Base-by-base conservation (phyloP, 345 rosid species). In the Hypericum androsaemum region DNA sequence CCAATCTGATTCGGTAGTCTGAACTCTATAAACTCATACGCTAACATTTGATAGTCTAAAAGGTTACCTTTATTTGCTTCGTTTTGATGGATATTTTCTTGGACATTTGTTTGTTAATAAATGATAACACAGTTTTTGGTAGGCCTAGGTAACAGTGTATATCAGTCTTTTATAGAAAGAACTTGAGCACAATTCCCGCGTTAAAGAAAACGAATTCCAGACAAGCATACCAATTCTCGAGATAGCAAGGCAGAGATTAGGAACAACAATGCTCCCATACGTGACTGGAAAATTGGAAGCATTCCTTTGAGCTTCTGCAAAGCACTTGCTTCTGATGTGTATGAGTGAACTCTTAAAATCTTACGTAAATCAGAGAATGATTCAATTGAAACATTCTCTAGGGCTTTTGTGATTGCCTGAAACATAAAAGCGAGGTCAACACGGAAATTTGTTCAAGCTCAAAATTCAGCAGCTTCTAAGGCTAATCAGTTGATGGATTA, bases 211-310 rank as follows among this genome's bases (percentile, higher is more conserved):
- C 45, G 43, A 43, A 0, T 49, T 53, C 28, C n/a, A 39, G 44
- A n/a, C 39, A 65, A 53, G 46, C 85, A 63, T 85, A 92, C 99
- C 95, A 94, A 74, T 85, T 90, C 97, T 58, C 92, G 84, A 62
- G 99, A 88, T 50, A 94, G 86, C 55, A 94, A 72, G 12, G 97
- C 94, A 43, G 99, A 94, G 65, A 94, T 77, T 52, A 94, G 95
- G 77, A 94, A 88, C 12, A 88, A 78, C 71, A 88, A 61, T 13
- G 95, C 95, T 49, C 99, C 99, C 99, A 83, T 82, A 43, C 92
- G 89, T 66, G 95, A 88, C 68, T 74, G 85, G 69, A 85, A 88
- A 63, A 77, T 70, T 45, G 92, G 84, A 70, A 94, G 68, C 56
- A 72, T 66, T 32, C 56, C 64, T 67, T 81, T 67, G 40, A 94